phyloP scores from a whole-genome alignment of 2,329 filamentous ascomycete genomes.

The Nothomitra cinnamomea region DNA sequence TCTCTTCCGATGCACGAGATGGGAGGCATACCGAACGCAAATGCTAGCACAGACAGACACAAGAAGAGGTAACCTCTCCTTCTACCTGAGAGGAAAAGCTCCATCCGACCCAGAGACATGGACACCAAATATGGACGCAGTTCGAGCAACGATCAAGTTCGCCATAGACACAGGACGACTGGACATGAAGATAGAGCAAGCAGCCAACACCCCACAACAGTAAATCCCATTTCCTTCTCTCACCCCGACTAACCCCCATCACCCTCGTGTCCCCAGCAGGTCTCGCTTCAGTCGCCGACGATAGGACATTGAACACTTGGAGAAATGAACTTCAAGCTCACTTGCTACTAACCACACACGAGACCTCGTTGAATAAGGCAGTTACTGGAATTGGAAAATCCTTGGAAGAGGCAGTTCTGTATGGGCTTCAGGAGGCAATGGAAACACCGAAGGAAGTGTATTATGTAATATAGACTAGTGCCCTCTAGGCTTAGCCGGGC shows the following conservation, averaged over 20 bases:
- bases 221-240: not conserved
- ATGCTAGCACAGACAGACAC: too few species aligned
- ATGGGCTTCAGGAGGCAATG: not conserved
- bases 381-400: not conserved
- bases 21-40: too few species aligned
- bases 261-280: not conserved
- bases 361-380: not conserved
- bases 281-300: not conserved
- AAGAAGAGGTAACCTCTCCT: too few species aligned
- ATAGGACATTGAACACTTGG: not conserved
- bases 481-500: not conserved
- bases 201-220: too few species aligned
- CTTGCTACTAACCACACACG: not conserved
- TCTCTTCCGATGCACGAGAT: too few species aligned
- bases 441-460: not conserved
- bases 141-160: too few species aligned
- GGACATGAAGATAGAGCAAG: too few species aligned
- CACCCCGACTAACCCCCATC: not conserved
- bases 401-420: not conserved
- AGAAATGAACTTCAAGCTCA: not conserved
- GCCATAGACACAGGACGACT: too few species aligned
- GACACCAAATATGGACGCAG: too few species aligned
- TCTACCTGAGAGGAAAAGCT: too few species aligned
- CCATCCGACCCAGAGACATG: too few species aligned
- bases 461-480: not conserved